These are phyloP conservation scores for Anastatica hierochuntica DNA, from an alignment of 345 rosid genomes.

Conservation along the genomic window DNA sequence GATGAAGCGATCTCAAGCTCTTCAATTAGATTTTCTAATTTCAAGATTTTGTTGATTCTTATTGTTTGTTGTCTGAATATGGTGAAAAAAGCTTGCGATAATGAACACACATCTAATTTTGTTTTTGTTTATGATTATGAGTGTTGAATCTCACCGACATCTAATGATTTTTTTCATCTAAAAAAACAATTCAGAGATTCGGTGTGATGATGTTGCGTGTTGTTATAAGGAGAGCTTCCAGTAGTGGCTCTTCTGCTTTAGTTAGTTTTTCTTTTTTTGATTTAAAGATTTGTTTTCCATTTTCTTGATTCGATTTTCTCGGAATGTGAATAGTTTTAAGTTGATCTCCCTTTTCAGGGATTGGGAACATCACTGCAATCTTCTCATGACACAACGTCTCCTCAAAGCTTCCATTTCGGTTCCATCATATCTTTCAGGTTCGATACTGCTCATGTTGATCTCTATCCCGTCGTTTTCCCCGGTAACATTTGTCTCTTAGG, in stretches of 20 bases:
- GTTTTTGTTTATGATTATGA: background rate
- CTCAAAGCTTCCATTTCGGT: conserved; percentile 31
- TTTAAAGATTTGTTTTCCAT: background rate
- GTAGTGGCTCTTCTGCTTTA: conserved; percentile 37
- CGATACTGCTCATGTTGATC: no score
- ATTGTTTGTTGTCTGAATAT: background rate
- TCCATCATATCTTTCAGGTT: no score
- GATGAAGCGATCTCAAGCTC: conserved; percentile 11
- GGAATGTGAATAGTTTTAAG: no score
- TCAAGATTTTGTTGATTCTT: background rate
- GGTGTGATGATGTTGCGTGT: conserved; percentile 39
- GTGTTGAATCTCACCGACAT: conserved; percentile 17
- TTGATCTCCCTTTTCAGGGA: conserved; percentile 28
- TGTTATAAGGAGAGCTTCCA: conserved; percentile 29
- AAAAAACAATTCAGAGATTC: no score
- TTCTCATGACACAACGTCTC: conserved; percentile 29
- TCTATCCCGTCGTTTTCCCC: no score
- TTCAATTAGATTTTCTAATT: background rate
- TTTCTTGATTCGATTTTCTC: background rate
- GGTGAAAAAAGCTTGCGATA: background rate
- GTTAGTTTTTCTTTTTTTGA: conserved; percentile 20
- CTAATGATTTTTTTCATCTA: background rate
- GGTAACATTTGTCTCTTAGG: no score
- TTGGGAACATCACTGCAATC: conserved; percentile 32
- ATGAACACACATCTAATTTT: background rate